Evolutionary conservation across 2,329 filamentous ascomycete species (phyloP).

Genomic region (Lecanicillium sp.): DNA sequence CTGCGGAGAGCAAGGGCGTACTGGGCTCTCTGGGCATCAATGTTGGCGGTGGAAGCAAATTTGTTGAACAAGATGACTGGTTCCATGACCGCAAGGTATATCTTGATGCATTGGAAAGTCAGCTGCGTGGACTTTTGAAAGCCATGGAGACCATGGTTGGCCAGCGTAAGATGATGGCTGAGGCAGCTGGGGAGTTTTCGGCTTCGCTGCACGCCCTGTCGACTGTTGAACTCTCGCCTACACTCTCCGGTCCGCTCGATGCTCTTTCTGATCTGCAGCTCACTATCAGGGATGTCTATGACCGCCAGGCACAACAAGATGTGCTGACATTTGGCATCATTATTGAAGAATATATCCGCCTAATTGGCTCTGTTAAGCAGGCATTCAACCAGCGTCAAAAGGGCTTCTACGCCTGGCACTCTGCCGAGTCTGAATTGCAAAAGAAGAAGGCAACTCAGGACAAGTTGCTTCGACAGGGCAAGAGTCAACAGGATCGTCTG

Average conservation of each 20-base stretch:
- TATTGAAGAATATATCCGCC: conserved; percentile 93
- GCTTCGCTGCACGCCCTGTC: conserved; percentile 87
- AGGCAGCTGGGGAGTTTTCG: conserved; percentile 89
- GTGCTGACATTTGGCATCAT: conserved; percentile 94
- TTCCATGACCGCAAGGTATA: conserved; percentile 96
- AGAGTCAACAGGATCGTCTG: conserved; percentile 90
- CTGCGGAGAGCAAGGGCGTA: conserved; percentile 88
- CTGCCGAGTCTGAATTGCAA: conserved; percentile 79
- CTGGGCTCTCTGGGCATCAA: conserved; percentile 76
- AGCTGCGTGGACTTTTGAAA: conserved; percentile 83
- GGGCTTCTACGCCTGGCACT: conserved; percentile 89
- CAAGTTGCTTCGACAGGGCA: conserved; percentile 88
- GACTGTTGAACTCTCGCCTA: conserved; percentile 83
- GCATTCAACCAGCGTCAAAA: conserved; percentile 91
- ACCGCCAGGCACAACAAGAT: conserved; percentile 94
- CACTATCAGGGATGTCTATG: conserved; percentile 89
- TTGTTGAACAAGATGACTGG: conserved; percentile 98
- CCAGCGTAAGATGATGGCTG: conserved; percentile 87
- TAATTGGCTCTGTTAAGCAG: conserved; percentile 91
- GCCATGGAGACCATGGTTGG: conserved; percentile 87
- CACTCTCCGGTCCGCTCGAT: conserved; percentile 80
- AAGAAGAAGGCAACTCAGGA: conserved; percentile 87
- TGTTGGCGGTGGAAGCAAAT: conserved; percentile 73
- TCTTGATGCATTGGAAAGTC: conserved; percentile 84
- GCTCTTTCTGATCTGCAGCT: conserved; percentile 88